A percentile compares a stretch with the other conserved stretches of the same genome.
phyloP scores from a whole-genome alignment of 352 stramenopile genomes.

The Globisporangium echinulatum region DNA sequence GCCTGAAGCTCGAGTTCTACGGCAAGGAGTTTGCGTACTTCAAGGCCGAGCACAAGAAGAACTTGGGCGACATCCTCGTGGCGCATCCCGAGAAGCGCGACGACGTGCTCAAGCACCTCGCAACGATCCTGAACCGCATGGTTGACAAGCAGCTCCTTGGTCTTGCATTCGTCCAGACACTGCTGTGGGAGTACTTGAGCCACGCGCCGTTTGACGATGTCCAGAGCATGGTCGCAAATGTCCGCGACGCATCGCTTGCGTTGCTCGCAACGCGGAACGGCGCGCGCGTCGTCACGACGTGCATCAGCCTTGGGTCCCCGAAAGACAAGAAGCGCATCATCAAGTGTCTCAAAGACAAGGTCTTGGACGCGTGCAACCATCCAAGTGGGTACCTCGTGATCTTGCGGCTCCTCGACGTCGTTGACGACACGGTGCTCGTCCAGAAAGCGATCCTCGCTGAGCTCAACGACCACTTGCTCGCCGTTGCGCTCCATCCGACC shows the following conservation, averaged over 20 bases:
- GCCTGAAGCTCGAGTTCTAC: constrained; percentile 87
- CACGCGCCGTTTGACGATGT: constrained; percentile 76
- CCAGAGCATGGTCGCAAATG: constrained; percentile 80
- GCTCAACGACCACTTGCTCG: constrained; percentile 68
- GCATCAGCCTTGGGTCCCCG: constrained; percentile 67
- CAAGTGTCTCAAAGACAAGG: constrained; percentile 88
- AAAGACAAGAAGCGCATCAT: constrained; percentile 91
- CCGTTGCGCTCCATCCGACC: constrained; percentile 62
- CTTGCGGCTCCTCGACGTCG: constrained; percentile 83
- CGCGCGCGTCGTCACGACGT: constrained; percentile 83
- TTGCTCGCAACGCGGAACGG: constrained; percentile 85
- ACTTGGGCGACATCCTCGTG: constrained; percentile 60
- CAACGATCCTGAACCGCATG: constrained; percentile 76
- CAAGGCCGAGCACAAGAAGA: constrained; percentile 78
- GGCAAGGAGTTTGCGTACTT: constrained; percentile 88
- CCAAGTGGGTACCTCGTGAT: constrained; percentile 88
- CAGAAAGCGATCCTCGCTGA: constrained; percentile 86
- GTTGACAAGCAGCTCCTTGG: constrained; percentile 86
- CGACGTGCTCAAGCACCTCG: constrained; percentile 70
- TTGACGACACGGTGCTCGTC: constrained; percentile 88
- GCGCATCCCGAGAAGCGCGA: constrained; percentile 63
- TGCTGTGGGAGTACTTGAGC: constrained; percentile 88
- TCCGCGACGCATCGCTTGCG: constrained; percentile 79
- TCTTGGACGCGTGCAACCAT: constrained; percentile 85
- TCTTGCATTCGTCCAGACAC: constrained; percentile 83